Evolutionary conservation across 805 yeast species (phyloP), one percentile per base, ranked within the genome.

Genomic region (Barnettozyma vustinii): DNA sequence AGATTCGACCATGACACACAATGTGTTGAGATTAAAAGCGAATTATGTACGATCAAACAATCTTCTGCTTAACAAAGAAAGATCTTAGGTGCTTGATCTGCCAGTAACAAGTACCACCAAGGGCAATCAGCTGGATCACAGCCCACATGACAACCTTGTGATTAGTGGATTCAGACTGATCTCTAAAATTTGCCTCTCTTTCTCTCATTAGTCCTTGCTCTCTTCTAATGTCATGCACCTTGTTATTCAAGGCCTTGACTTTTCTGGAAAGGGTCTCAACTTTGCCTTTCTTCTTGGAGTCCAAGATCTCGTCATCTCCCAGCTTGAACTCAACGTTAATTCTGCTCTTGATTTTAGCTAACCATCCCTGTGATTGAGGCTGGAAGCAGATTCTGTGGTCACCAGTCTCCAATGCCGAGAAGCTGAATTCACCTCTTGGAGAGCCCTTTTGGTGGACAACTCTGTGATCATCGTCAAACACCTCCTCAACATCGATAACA

Each of bases 31-130:
- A 36, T 36, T 36, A 15, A 5, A 30, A 30, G 33, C 33, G 16
- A 30, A 13, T 15, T 13, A 30, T 30, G 33, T 30, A 30, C 25
- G 25, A 16, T 47, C 26, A 48, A 36, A 48, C 51, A 36, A 48
- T 48, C 71, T 90, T 90, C 64, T 89, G 96, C 70, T 88, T 89
- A 50, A 87, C 83, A 63, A 89, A 89, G 77, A 89, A 88, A 37
- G 82, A 68, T 69, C 85, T 85, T 67, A 90, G 75, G 60, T 86
- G 91, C 47, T 75, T 75, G 65, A 89, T 69, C 70, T 90, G 96
- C 76, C 87, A 80, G 37, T 74, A 75, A 59, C 96, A 86, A 13
- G 90, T 81, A 13, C 72, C 77, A 12, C 76, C 74, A 56, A 91
- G 74, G 2, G 85, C 88, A 25, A 80, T 21, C 44, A 87, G 64